Percentiles rank a stretch among this genome's conserved stretches.
Evolutionary conservation across 2,329 filamentous ascomycete species (phyloP).

Genomic region (Ophiostoma ulmi): DNA sequence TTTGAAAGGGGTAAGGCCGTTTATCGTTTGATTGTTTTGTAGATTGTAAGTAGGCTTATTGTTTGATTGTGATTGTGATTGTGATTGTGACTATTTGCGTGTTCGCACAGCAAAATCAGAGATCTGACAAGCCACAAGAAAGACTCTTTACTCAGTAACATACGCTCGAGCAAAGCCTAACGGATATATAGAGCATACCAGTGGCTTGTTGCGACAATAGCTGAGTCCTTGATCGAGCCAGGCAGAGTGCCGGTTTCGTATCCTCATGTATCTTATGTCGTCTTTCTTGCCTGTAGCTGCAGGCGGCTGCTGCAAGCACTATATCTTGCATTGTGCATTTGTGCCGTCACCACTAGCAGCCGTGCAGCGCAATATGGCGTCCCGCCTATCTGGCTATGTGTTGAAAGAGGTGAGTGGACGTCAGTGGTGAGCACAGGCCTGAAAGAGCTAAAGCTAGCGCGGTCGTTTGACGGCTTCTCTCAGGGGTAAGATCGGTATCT

Average conservation of each 20-base stretch:
- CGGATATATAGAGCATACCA: no score
- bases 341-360: not conserved
- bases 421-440: not conserved
- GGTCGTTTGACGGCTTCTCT: not conserved
- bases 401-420: not conserved
- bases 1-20: not conserved
- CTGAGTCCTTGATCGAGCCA: no score
- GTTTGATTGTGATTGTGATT: not conserved
- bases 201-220: no score
- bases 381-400: not conserved
- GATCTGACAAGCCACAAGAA: not conserved
- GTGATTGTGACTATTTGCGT: not conserved
- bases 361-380: not conserved
- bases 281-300: not conserved
- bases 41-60: not conserved
- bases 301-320: not conserved
- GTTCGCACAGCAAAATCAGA: not conserved
- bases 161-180: no score
- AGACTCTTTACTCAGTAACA: not conserved
- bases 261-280: not conserved
- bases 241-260: not conserved
- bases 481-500: conserved; percentile 1
- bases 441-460: not conserved
- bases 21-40: not conserved
- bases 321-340: not conserved